phyloP scores from a whole-genome alignment of 139 green algal genomes.

The Nannochloris sp. region DNA sequence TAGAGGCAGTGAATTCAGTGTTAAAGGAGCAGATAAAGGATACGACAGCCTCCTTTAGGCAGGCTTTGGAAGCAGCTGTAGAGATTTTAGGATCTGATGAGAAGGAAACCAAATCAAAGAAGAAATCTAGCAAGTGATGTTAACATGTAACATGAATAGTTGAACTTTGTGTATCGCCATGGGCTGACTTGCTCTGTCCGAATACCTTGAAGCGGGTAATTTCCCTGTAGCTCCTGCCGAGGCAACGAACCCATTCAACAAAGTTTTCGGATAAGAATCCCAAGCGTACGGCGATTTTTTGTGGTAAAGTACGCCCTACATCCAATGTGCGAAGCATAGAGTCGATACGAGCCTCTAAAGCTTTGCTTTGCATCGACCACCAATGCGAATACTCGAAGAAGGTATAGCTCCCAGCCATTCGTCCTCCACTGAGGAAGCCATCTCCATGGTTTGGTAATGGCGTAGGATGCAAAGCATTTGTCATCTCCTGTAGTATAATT shows the following conservation, averaged over 20 bases:
- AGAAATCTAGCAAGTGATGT: neutral
- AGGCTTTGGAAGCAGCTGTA: slow-evolving; percentile 23
- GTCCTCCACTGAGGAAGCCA: neutral
- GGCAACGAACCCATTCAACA: neutral
- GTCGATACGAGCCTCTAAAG: neutral
- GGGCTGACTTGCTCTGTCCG: neutral
- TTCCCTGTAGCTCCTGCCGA: neutral
- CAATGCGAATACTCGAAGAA: slow-evolving; percentile 8
- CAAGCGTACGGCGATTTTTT: neutral
- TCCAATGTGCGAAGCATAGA: slow-evolving; percentile 4
- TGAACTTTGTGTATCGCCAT: neutral
- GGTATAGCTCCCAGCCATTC: slow-evolving; percentile 11
- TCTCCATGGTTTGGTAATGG: slow-evolving; percentile 5
- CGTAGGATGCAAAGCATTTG: neutral
- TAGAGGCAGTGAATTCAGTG: slow-evolving; percentile 19
- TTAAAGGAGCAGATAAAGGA: slow-evolving; percentile 36
- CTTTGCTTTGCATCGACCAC: neutral
- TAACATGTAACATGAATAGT: neutral
- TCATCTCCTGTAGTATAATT: neutral
- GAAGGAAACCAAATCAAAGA: neutral
- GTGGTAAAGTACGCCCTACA: neutral
- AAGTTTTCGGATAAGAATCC: neutral
- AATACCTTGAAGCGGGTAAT: neutral
- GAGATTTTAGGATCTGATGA: slow-evolving; percentile 18
- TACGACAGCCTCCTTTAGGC: slow-evolving; percentile 25